A percentile compares a stretch with the other conserved stretches of the same genome.
Evolutionary conservation across 1,284 basidiomycete genomes (phyloP).

Genomic region (Vanrija humicola): DNA sequence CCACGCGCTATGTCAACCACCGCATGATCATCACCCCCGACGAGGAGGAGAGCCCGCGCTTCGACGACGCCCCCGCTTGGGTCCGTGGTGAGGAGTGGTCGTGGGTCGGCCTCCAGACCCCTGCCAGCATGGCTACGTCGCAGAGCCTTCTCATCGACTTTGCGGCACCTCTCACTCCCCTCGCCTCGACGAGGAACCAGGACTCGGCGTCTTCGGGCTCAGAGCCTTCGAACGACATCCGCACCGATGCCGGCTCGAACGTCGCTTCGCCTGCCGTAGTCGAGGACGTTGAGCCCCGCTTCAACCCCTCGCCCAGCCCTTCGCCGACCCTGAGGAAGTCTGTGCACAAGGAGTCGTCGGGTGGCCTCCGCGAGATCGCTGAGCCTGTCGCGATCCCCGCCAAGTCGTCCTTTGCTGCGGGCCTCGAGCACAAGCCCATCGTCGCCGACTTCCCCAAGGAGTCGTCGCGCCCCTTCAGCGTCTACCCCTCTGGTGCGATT

Average conservation of each 20-base stretch:
- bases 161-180: constrained; percentile 10
- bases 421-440: no score
- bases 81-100: constrained; percentile 43
- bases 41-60: constrained; percentile 38
- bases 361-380: background rate
- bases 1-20: constrained; percentile 46
- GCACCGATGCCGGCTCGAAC: constrained; percentile 5
- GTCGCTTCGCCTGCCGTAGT: background rate
- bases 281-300: background rate
- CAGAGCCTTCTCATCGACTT: constrained; percentile 18
- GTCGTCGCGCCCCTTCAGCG: background rate
- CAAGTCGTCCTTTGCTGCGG: no score
- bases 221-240: constrained; percentile 5
- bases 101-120: constrained; percentile 32
- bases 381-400: no score
- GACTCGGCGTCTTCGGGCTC: constrained; percentile 1
- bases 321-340: background rate
- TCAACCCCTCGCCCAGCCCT: background rate
- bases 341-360: background rate
- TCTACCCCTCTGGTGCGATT: background rate
- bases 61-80: constrained; percentile 47
- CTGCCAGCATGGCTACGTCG: constrained; percentile 17
- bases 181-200: constrained; percentile 1
- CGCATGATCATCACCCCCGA: constrained; percentile 35
- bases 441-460: background rate